A percentile compares a stretch with the other conserved stretches of the same genome.
phyloP scores from a whole-genome alignment of 169 alveolate genomes.

The Plasmodium billcollinsi region DNA sequence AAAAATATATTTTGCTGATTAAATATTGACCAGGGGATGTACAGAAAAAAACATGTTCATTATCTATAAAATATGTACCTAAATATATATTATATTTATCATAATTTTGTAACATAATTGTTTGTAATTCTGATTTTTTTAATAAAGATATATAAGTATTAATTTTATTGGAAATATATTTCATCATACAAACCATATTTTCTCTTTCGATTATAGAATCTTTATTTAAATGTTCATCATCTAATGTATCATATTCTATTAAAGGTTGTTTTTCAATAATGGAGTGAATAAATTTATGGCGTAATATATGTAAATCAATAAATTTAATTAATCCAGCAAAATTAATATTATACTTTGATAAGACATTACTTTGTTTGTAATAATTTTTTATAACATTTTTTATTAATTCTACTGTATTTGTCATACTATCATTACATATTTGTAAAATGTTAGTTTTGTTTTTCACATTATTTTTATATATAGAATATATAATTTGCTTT shows the following conservation, averaged over 20 bases:
- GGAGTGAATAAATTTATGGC: neutral
- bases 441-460: neutral
- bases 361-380: neutral
- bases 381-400: neutral
- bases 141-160: conserved; percentile 7
- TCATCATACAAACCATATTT: conserved; percentile 39
- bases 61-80: neutral
- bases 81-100: neutral
- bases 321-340: conserved; percentile 37
- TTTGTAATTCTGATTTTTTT: neutral
- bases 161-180: conserved; percentile 26
- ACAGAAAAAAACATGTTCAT: conserved; percentile 17
- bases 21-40: conserved; percentile 23
- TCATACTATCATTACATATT: conserved; percentile 5
- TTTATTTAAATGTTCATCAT: too few relatives aligned
- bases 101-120: conserved; percentile 21
- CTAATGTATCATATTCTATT: too few relatives aligned
- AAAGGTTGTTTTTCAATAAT: too few relatives aligned
- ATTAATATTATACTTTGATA: neutral
- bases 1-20: conserved; percentile 4
- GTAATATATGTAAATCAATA: conserved; percentile 14
- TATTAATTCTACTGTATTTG: neutral
- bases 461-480: neutral
- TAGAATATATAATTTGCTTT: conserved; percentile 2
- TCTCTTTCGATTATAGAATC: neutral